Base-by-base conservation (phyloP, 257 asterid genomes). In the Striga asiatica region DNA sequence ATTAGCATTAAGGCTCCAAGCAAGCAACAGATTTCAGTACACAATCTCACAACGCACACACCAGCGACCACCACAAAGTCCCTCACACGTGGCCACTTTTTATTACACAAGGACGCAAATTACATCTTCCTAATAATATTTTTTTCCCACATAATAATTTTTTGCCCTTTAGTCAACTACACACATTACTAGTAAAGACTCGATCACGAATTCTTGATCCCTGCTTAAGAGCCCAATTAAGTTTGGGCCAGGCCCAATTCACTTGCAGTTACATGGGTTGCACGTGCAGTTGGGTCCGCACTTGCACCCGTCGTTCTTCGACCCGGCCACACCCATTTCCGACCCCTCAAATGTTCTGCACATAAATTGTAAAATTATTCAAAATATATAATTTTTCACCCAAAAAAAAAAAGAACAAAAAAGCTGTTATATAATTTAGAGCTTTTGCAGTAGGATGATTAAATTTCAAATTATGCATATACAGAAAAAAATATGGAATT, bases 271-370 rank as follows among this genome's bases (percentile, higher is more conserved):
- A 84, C 98, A 89, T 1, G 96, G 93, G 34, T 80, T 14, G 78
- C 98, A 89, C 50, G 53, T 78, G 94, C 98, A 89, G 84, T 76
- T 70, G 12, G 69, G 22, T 17, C 94, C 96, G 41, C 98, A 89
- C 47, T 39, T 39, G 47, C 47, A 39, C 18, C 47, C 47, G 19
- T 19, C 47, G 19, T 39, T 39, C 47, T 39, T 19, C 5, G 47
- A 12, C 5, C 19, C 13, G 8, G 16, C 47, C 47, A 39, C 14
- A 6, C 17, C 47, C 19, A 14, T 39, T 19, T 39, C 47, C 7
- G 47, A 39, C 14, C 47, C 47, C 47, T 39, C 47, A 13, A 39
- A 38, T 5, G 11, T 38, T 7, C 46, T 38, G 46, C 46, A 32
- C 11, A 32, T 6, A 9, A 32, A 6, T 32, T 32, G 11, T 32